These are phyloP conservation scores for Bocquillonia castaneifolia DNA, from an alignment of 441 rosid genomes.

Conservation along the genomic window DNA sequence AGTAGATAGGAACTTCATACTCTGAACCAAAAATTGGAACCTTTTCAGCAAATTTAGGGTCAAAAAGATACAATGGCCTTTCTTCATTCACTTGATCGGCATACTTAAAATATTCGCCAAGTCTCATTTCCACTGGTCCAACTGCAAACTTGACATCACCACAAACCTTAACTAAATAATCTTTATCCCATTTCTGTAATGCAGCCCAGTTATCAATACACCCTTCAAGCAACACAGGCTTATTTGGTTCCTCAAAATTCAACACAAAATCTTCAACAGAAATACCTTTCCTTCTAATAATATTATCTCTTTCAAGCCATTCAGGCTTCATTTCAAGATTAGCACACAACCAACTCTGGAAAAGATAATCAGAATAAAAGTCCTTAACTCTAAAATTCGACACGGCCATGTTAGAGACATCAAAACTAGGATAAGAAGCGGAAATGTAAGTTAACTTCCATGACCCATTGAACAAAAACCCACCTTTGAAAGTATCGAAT, in stretches of 20 bases:
- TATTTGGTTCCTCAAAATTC: conserved; percentile 75
- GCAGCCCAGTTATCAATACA: conserved; percentile 79
- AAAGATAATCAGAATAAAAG: conserved; percentile 83
- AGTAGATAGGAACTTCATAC: conserved; percentile 69
- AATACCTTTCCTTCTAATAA: conserved; percentile 62
- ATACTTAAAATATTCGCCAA: conserved; percentile 64
- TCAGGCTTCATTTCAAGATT: conserved; percentile 92
- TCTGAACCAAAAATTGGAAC: conserved; percentile 59
- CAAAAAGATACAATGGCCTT: conserved; percentile 91
- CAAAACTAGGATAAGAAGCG: conserved; percentile 39
- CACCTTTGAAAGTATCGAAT: conserved; percentile 52
- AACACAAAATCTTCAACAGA: conserved; percentile 66
- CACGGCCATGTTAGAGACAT: conserved; percentile 9
- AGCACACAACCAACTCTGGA: conserved; percentile 96
- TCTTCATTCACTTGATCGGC: conserved; percentile 71
- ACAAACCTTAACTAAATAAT: conserved; percentile 52
- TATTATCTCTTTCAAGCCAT: conserved; percentile 87
- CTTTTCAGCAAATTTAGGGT: conserved; percentile 81
- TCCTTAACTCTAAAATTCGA: conserved; percentile 53
- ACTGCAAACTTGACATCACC: conserved; percentile 58
- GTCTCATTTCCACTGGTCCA: conserved; percentile 84
- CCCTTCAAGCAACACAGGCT: conserved; percentile 85
- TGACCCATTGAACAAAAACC: conserved; percentile 55
- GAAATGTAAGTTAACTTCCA: conserved; percentile 77
- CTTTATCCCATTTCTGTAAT: conserved; percentile 60